Conservation (phyloP, 192 early-diverging fungal species). For the Phycomyces blakesleeanus region DNA sequence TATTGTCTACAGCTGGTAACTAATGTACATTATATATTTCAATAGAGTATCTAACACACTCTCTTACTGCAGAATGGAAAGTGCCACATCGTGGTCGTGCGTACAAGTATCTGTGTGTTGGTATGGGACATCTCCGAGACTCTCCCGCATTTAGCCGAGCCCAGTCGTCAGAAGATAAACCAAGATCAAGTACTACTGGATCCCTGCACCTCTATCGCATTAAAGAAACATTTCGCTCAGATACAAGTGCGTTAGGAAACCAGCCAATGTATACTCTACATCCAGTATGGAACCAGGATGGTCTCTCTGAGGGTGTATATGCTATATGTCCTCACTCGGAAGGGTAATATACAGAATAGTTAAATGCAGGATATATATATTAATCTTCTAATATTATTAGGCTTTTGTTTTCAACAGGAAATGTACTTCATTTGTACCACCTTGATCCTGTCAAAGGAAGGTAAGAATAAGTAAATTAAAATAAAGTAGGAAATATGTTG, state of each 20-base stretch:
- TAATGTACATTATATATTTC: background rate
- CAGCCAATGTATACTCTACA: background rate
- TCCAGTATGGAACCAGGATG: conserved; percentile 21
- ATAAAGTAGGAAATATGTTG: background rate
- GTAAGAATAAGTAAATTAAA: conserved; percentile 4
- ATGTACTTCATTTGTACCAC: conserved; percentile 14
- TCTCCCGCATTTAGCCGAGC: conserved; percentile 3
- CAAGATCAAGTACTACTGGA: background rate
- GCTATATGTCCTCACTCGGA: conserved; percentile 25
- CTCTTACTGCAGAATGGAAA: conserved; percentile 14
- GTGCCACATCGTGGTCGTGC: conserved; percentile 14
- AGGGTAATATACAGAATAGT: too few species aligned
- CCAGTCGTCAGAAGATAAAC: background rate
- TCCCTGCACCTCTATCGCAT: conserved; percentile 21
- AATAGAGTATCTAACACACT: background rate
- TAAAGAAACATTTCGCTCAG: background rate
- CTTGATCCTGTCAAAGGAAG: conserved; percentile 20
- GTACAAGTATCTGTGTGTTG: conserved; percentile 31
- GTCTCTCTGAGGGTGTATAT: conserved; percentile 18
- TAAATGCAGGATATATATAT: too few species aligned
- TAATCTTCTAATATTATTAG: conserved; percentile 2
- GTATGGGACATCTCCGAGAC: conserved; percentile 14
- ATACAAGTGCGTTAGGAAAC: background rate
- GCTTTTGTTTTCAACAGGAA: conserved; percentile 21
- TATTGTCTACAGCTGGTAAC: conserved; percentile 3